phyloP scores from a whole-genome alignment of 768 basidiomycete species.

The Podaxis sp. region DNA sequence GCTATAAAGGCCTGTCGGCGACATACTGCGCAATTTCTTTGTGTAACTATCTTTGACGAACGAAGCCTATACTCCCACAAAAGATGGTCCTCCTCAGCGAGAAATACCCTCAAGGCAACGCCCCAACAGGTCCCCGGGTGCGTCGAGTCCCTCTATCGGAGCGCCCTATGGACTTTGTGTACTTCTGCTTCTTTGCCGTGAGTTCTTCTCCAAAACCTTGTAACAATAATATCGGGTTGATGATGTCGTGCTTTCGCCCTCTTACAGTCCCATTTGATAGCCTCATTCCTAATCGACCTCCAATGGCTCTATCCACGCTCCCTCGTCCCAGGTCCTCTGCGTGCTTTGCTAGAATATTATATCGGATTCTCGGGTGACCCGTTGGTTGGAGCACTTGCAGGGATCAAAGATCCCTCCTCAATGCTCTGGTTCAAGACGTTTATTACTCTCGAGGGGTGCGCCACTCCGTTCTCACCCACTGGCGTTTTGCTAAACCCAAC shows the following conservation, averaged over 20 bases:
- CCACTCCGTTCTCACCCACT: neutral
- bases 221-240: neutral
- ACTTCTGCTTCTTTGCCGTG: conserved; percentile 71
- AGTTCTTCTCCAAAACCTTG: conserved; percentile 17
- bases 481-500: neutral
- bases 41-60: neutral
- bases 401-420: conserved; percentile 31
- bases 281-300: conserved; percentile 67
- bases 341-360: conserved; percentile 47
- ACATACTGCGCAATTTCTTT: neutral
- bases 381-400: conserved; percentile 51
- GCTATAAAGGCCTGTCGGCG: neutral
- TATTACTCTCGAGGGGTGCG: conserved; percentile 59
- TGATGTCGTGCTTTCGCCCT: neutral
- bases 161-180: conserved; percentile 65
- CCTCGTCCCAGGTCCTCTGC: conserved; percentile 47
- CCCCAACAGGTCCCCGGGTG: conserved; percentile 10
- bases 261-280: conserved; percentile 57
- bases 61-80: neutral
- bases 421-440: conserved; percentile 68
- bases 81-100: conserved; percentile 24
- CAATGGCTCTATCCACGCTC: conserved; percentile 61
- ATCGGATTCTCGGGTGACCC: conserved; percentile 64
- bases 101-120: conserved; percentile 13
- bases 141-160: conserved; percentile 38